A percentile compares a stretch with the other conserved stretches of the same genome.
Evolutionary conservation across 441 rosid genomes (phyloP).

Genomic region (Erodium texanum): DNA sequence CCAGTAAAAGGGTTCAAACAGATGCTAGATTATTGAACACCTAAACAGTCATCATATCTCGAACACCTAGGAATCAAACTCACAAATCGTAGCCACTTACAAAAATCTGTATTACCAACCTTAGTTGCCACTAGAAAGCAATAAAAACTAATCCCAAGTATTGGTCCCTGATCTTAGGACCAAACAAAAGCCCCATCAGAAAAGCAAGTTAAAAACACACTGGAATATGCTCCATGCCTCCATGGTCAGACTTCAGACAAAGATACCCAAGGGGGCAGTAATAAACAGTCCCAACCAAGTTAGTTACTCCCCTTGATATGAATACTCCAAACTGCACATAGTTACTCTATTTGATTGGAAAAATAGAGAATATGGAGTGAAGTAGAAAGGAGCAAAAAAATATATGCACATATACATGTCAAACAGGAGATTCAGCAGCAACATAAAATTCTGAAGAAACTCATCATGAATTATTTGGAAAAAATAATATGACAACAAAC

Average conservation of each 20-base stretch:
- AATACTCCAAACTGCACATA: background rate
- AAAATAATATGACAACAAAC: background rate
- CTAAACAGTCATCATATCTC: background rate
- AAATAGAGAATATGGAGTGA: background rate
- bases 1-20: background rate
- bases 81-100: background rate
- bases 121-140: background rate
- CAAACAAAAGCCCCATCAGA: background rate
- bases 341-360: background rate
- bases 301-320: constrained; percentile 1
- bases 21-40: background rate
- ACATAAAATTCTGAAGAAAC: background rate
- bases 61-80: background rate
- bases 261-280: background rate
- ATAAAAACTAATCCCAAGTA: background rate
- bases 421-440: no score
- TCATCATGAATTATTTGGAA: background rate
- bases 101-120: background rate
- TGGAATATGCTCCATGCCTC: background rate
- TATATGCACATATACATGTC: background rate
- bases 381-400: background rate
- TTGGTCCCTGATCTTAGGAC: background rate
- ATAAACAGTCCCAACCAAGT: background rate
- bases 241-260: background rate
- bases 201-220: background rate